Evolutionary conservation across 2,329 filamentous ascomycete genomes (phyloP), one percentile per base, ranked within the genome.

Genomic region (Neoascochyta sp.): DNA sequence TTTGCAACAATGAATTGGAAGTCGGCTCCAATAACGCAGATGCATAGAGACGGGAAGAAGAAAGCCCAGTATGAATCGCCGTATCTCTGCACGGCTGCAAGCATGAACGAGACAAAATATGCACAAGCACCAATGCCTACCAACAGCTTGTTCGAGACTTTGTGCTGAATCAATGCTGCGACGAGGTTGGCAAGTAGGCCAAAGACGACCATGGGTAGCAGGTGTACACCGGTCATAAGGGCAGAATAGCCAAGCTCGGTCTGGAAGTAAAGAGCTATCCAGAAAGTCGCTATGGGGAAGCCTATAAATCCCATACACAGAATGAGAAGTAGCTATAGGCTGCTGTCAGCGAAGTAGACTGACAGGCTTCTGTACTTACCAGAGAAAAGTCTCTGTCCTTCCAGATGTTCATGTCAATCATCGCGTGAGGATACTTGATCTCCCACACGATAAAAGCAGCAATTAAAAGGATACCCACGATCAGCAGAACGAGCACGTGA

Each of bases 1-100:
- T 85, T 84, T 3, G 76, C 74, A 13, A 84, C 80, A 37, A 83
- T 82, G 56, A 83, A 84, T 35, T 83, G 75, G 18, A 85, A 73
- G 50, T 84, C 81, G 0, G 79, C 79, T 1, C 81, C 81, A 4
- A 81, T 64, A 1, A 83, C 80, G 13, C 73, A 71, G 15, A 84
- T 57, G 10, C 78, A 58, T 21, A 83, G 58, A 0, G 71, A 71
- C 0, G 80, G 78, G 50, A 84, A 84, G 5, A 74, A 69, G 37
- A 81, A 77, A 0, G 72, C 72, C 80, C 80, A 85, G 53, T 84
- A 84, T 11, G 65, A 70, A 32, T 70, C 71, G 7, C 73, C 66
- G 1, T 69, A 52, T 21, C 65, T 60, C 47, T 81, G 76, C 27
- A 82, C 68, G 0, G 75, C 72, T 19, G 79, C 65, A 5, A 85